Evolutionary conservation across 441 rosid genomes (phyloP).

Genomic region (Aquilaria agallochum): DNA sequence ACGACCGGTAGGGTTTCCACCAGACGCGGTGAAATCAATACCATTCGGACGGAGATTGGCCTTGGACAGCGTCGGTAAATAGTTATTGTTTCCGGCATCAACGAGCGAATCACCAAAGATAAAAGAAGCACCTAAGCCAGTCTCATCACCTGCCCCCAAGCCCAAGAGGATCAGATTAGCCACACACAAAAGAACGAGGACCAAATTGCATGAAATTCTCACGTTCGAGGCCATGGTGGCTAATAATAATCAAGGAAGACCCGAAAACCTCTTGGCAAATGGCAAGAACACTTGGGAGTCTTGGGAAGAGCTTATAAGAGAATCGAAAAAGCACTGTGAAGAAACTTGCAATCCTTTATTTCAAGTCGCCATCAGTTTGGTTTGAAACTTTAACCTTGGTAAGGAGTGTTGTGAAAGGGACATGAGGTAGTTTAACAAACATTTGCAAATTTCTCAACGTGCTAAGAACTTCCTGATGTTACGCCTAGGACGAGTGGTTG

Average conservation of each 20-base stretch:
- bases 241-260: not conserved
- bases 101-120: constrained; percentile 92
- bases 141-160: constrained; percentile 27
- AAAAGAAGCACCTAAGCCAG: constrained; percentile 61
- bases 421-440: constrained; percentile 43
- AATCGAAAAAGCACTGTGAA: constrained; percentile 10
- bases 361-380: constrained; percentile 37
- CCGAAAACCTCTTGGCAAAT: not conserved
- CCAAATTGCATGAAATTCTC: constrained; percentile 7
- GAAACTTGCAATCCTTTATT: constrained; percentile 43
- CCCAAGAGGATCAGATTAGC: constrained; percentile 21
- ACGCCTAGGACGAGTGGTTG: constrained; percentile 17
- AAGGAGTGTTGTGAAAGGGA: constrained; percentile 5
- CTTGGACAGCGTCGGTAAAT: constrained; percentile 66
- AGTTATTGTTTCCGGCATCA: constrained; percentile 92
- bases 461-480: constrained; percentile 13
- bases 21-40: constrained; percentile 68
- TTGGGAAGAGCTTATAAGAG: constrained; percentile 18
- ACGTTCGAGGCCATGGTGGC: constrained; percentile 25
- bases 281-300: not conserved
- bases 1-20: constrained; percentile 82
- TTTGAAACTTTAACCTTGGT: constrained; percentile 25
- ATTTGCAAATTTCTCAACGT: constrained; percentile 19
- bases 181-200: constrained; percentile 20
- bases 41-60: constrained; percentile 85